Evolutionary conservation across 1,284 basidiomycete species (phyloP), one percentile per base, ranked within the genome.

Genomic region (Paramarasmius palmivorus): DNA sequence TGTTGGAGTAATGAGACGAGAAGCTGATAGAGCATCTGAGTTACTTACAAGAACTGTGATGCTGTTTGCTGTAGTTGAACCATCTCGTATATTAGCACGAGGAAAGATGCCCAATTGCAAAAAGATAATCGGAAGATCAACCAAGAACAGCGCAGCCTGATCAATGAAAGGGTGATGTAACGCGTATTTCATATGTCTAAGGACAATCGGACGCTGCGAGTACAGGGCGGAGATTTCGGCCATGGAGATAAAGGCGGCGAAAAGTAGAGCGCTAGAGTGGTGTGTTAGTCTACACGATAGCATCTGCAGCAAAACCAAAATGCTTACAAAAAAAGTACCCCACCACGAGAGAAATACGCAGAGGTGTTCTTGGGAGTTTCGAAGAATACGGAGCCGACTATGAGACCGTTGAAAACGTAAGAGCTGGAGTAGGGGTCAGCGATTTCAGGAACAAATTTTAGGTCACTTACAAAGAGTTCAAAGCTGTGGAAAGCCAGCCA

Each of bases 311-410:
- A 4, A 51, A 20, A 12, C 23, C 3, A 23, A 19, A 47, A 7
- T 14, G 68, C 79, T 34, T 55, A 86, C 83, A 88, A 88, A 73
- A 86, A 89, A 7, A 89, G 68, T 20, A 86, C 73, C 72, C 92
- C 93, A 2, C 92, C 92, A 19, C 92, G 83, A 15, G 88, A 86
- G 75, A 89, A 95, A 67, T 84, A 90, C 12, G 84, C 86, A 0
- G 72, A 67, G 0, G 93, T 92, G 4, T 74, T 68, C 15, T 84
- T 73, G 0, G 83, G 74, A 47, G 88, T 71, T 4, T 81, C 74
- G 57, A 87, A 76, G 74, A 92, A 96, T 32, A 89, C 79, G 0
- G 88, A 90, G 12, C 93, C 92, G 54, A 88, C 77, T 59, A 93
- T 88, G 53, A 92, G 64, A 8, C 77, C 87, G 68, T 90, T 86